Conservation (phyloP, 306 rosid species). For the Phaseolus lunatus region DNA sequence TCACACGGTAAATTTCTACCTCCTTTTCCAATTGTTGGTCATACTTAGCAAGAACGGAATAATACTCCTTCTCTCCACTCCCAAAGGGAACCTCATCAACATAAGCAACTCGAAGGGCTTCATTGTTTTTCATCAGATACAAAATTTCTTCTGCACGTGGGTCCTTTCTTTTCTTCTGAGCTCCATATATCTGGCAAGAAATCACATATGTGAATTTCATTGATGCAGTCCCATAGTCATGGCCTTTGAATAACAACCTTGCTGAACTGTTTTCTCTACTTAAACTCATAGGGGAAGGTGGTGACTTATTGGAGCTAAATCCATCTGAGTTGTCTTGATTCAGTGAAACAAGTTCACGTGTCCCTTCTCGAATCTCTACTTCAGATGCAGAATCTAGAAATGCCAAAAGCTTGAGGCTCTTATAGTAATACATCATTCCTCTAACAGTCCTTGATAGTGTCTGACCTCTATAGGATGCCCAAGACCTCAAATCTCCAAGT, state of each 20-base stretch:
- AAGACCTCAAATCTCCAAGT: constrained; percentile 80
- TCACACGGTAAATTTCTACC: constrained; percentile 82
- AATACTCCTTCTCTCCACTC: constrained; percentile 71
- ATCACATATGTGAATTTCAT: constrained; percentile 93
- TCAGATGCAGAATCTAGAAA: constrained; percentile 95
- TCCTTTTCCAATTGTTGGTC: constrained; percentile 74
- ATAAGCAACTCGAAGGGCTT: constrained; percentile 85
- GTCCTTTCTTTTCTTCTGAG: constrained; percentile 82
- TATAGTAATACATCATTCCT: constrained; percentile 96
- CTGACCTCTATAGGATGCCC: constrained; percentile 97
- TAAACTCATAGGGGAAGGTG: constrained; percentile 44
- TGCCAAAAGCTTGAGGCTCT: constrained; percentile 90
- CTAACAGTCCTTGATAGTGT: constrained; percentile 87
- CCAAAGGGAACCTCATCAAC: constrained; percentile 79
- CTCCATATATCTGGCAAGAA: constrained; percentile 94
- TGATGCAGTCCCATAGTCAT: constrained; percentile 78
- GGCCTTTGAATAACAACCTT: constrained; percentile 72
- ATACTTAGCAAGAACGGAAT: constrained; percentile 87
- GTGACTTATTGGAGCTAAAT: constrained; percentile 47
- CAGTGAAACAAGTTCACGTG: constrained; percentile 67
- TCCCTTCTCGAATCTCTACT: constrained; percentile 74
- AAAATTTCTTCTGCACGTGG: constrained; percentile 81
- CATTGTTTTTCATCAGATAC: constrained; percentile 72
- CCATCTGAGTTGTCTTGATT: constrained; percentile 56
- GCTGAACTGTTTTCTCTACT: constrained; percentile 32